Conservation (phyloP, 1,284 basidiomycete genomes). For the Pseudozyma sp. region DNA sequence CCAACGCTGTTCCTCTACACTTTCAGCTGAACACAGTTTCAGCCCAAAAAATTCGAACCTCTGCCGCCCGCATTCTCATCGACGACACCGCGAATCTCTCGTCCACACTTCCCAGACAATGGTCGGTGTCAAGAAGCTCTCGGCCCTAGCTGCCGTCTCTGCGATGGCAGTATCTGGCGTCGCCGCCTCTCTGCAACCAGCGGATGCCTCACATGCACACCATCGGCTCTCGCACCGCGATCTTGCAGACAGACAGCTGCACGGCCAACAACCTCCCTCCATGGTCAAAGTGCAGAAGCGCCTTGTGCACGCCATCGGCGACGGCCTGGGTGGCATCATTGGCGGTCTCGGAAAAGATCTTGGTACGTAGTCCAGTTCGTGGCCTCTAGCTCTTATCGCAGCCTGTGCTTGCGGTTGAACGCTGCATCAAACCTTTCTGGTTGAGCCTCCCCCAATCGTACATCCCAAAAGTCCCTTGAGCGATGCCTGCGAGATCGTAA, state of each 20-base stretch:
- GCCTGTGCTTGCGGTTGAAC: no score
- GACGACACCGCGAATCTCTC: no score
- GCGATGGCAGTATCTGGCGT: slow-evolving; percentile 28
- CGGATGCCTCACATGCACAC: slow-evolving; percentile 27
- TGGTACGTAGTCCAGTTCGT: slow-evolving; percentile 24
- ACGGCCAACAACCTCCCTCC: slow-evolving; percentile 15
- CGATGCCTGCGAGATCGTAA: background rate
- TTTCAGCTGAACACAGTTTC: no score
- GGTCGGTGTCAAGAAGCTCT: slow-evolving; percentile 32
- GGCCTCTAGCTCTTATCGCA: background rate
- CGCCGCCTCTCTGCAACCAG: slow-evolving; percentile 25
- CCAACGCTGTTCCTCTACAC: background rate
- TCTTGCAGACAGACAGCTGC: slow-evolving; percentile 23
- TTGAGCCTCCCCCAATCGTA: background rate
- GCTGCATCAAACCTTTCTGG: no score
- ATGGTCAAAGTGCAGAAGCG: slow-evolving; percentile 50
- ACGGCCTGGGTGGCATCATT: slow-evolving; percentile 35
- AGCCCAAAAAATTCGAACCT: no score
- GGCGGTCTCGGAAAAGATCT: slow-evolving; percentile 24
- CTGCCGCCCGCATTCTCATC: background rate
- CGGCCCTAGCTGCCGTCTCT: slow-evolving; percentile 37
- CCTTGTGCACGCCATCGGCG: slow-evolving; percentile 9
- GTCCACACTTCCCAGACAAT: slow-evolving; percentile 7
- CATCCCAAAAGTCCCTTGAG: background rate
- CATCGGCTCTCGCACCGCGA: slow-evolving; percentile 26